Base-by-base conservation (phyloP, 345 rosid genomes). In the Gossypium mustelinum region DNA sequence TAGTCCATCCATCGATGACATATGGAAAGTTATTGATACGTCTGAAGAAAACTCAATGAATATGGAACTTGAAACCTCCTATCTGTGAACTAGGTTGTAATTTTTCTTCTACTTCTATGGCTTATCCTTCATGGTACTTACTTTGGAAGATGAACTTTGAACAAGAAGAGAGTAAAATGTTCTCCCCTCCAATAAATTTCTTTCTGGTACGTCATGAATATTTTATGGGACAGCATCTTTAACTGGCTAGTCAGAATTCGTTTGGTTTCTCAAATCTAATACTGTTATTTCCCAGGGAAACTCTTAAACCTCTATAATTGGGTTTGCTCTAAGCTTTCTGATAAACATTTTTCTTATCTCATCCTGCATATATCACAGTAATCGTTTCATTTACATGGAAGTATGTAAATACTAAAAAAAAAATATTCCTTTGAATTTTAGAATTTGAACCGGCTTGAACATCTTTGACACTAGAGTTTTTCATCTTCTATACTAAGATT, bases 21-120 rank as follows among this genome's bases (percentile, higher is more conserved):
- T 94, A 79, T 94, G 98, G 98, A 87, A 83, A 76, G 98, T 92
- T 73, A 88, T 92, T 67, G 91, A 81, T 77, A 54, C 82, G 50
- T 82, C 92, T 1, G 87, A 77, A 72, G 87, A 86, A 44, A 82
- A 80, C 77, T 78, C 63, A 12, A 81, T 47, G 81, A 27, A 86
- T 34, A 34, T 34, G 7, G 6, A 34, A 34, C 41, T 34, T 4
- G 41, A 34, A 34, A 83, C 79, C 94, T 2, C 81, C 4, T 82
- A 65, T 75, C 78, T 79, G 78, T 34, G 86, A 86, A 81, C 84
- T 79, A 68, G 81, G 77, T 44, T 79, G 82, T 73, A 79, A 77
- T 66, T 82, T 86, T 73, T 69, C 84, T 59, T 83, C 79, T 76
- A 88, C 88, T 76, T 76, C 76, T 41, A 64, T 87, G 27, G 79